Evolutionary conservation across 805 yeast species (phyloP), one percentile per base, ranked within the genome.

Genomic region (Metschnikowia sp.): DNA sequence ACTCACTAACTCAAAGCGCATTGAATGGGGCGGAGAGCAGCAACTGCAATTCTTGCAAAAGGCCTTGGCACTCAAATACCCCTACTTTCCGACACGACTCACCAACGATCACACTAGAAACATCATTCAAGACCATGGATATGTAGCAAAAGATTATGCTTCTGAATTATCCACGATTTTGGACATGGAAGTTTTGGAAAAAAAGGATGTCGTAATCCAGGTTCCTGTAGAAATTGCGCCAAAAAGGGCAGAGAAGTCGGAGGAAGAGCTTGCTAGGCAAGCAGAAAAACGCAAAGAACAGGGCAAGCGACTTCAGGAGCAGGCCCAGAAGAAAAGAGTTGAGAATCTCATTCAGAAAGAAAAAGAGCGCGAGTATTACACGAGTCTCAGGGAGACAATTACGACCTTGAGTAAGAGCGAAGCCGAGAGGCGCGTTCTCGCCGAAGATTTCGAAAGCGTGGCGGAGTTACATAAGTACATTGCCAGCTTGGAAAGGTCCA

Each of bases 11-110:
- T 72, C 90, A 8, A 90, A 89, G 59, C 74, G 98, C 59, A 80
- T 94, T 34, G 89, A 88, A 61, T 88, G 94, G 88, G 98, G 98
- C 50, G 98, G 97, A 10, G 79, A 80, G 51, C 86, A 80, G 38
- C 77, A 91, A 1, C 79, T 76, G 30, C 80, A 77, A 35, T 91
- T 77, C 56, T 63, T 94, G 60, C 77, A 76, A 48, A 77, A 74
- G 54, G 75, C 85, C 32, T 66, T 94, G 41, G 75, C 82, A 2
- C 72, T 94, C 59, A 94, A 94, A 63, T 94, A 94, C 65, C 98
- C 99, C 1, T 85, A 82, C 56, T 94, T 91, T 64, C 98, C 99
- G 5, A 69, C 87, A 1, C 85, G 82, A 54, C 68, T 92, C 45
- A 73, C 82, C 8, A 67, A 71, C 10, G 70, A 73, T 47, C 95